Conservation (phyloP, 176 grass and related monocot genomes). For the Eremochloa ophiuroides region DNA sequence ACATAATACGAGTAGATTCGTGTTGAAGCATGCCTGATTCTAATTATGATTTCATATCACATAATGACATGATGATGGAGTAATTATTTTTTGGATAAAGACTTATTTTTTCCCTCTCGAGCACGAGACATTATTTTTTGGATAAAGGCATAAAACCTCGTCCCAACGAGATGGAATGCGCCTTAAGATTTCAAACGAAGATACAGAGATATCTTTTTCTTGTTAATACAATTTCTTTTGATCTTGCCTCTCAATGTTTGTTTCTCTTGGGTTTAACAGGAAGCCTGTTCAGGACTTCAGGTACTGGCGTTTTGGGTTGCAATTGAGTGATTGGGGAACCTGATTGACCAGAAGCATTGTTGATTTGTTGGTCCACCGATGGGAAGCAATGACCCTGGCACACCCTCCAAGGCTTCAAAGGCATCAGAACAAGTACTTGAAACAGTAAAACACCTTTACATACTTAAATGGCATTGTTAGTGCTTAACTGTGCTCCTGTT, state of each 20-base stretch:
- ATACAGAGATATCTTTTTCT: neutral
- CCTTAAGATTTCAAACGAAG: neutral
- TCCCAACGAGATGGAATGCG: neutral
- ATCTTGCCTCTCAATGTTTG: neutral
- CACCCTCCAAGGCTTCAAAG: conserved; percentile 51
- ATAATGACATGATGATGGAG: neutral
- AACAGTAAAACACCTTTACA: neutral
- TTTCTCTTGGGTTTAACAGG: neutral
- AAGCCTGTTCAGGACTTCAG: neutral
- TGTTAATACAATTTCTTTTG: neutral
- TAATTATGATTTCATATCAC: neutral
- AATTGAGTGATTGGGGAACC: neutral
- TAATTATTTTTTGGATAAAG: neutral
- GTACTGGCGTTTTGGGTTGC: neutral
- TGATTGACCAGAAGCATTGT: neutral
- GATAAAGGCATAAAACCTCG: neutral
- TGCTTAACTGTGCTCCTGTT: neutral
- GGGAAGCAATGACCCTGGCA: conserved; percentile 51
- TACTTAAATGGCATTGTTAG: neutral
- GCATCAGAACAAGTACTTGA: conserved; percentile 44
- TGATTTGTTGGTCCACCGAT: conserved; percentile 11
- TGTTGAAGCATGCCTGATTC: neutral
- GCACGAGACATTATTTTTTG: no score
- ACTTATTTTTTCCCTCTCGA: no score
- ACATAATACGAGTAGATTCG: neutral